Conservation (phyloP, 1,139 yeast species). For the Debaryomyces sp. region DNA sequence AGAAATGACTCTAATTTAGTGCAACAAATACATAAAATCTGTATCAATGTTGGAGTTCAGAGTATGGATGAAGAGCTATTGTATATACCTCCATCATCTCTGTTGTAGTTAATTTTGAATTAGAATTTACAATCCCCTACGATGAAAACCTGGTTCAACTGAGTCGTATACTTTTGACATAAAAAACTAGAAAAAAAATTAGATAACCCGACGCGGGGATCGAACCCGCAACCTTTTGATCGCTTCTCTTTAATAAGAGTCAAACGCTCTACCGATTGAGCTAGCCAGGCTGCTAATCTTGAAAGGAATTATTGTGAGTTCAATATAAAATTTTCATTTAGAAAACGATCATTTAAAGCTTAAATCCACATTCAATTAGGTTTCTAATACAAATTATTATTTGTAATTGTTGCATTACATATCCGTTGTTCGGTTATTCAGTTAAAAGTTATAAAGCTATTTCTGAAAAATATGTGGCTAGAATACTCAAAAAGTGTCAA, state of each 20-base stretch:
- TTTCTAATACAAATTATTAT: not conserved
- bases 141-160: too few species aligned
- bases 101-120: too few species aligned
- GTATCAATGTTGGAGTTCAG: not conserved
- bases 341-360: too few species aligned
- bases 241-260: slow-evolving; percentile 13
- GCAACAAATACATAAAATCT: not conserved
- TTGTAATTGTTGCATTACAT: not conserved
- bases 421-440: not conserved
- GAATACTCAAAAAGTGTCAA: not conserved
- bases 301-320: not conserved
- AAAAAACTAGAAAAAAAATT: slow-evolving; percentile 7
- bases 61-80: too few species aligned
- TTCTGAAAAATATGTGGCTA: not conserved
- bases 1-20: not conserved
- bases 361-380: not conserved
- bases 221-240: slow-evolving; percentile 42
- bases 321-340: not conserved
- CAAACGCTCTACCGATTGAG: slow-evolving; percentile 18
- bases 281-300: slow-evolving; percentile 14
- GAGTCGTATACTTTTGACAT: too few species aligned
- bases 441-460: not conserved
- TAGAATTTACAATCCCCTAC: too few species aligned
- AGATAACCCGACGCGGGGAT: slow-evolving; percentile 38
- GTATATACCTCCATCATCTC: too few species aligned